These are phyloP conservation scores for Litsea cubeba DNA, from an alignment of 164 flowering plant species.

Conservation along the genomic window DNA sequence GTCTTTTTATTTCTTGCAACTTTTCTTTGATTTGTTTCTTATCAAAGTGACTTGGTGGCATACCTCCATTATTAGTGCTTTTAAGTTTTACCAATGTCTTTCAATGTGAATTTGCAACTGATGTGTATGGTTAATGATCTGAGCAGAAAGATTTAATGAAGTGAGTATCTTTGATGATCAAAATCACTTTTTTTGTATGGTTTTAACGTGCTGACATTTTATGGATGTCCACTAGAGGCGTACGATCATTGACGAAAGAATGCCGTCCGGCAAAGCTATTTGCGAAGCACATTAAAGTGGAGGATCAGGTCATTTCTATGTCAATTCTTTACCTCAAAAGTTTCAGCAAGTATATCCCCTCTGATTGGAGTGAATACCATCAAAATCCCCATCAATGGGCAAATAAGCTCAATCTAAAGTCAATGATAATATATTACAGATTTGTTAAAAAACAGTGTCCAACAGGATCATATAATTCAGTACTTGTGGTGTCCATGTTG, in stretches of 20 bases:
- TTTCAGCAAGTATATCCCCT: too few relatives aligned
- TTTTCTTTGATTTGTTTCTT: neutral
- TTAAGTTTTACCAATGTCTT: neutral
- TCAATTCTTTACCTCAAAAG: too few relatives aligned
- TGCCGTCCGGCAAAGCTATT: constrained; percentile 88
- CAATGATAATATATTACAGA: too few relatives aligned
- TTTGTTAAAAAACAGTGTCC: too few relatives aligned
- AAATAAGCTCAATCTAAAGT: too few relatives aligned
- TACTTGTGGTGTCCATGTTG: too few relatives aligned
- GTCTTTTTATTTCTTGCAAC: neutral
- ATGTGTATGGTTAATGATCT: neutral
- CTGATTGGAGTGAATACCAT: too few relatives aligned
- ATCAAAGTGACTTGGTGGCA: neutral
- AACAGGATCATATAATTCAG: too few relatives aligned
- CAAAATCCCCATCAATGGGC: too few relatives aligned
- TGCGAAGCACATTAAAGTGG: constrained; percentile 89
- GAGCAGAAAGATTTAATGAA: neutral
- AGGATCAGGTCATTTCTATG: constrained; percentile 63
- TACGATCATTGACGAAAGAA: constrained; percentile 63
- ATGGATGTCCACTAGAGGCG: constrained; percentile 38
- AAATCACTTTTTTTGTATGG: neutral
- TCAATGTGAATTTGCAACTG: neutral
- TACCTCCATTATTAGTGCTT: neutral
- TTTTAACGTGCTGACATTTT: neutral
- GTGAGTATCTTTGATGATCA: too few relatives aligned